These are phyloP conservation scores for Monosporascus sp. DNA, from an alignment of 2,329 filamentous ascomycete genomes.

Conservation along the genomic window DNA sequence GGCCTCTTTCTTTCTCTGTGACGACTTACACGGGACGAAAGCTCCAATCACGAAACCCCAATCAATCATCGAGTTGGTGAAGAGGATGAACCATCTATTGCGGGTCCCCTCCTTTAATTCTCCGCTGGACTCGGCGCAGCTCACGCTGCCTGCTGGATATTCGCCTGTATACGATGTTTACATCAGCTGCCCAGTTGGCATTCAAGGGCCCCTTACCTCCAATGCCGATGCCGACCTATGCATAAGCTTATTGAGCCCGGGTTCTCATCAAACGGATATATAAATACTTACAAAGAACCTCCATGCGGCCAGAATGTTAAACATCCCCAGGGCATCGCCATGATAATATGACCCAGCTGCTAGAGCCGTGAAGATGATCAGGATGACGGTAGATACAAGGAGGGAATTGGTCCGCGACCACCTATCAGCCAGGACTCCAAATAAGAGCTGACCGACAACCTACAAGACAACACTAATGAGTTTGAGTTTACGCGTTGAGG, in stretches of 20 bases:
- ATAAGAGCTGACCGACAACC: conserved; percentile 74
- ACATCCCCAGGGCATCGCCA: conserved; percentile 64
- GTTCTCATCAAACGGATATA: neutral
- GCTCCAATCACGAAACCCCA: conserved; percentile 76
- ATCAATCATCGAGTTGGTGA: conserved; percentile 86
- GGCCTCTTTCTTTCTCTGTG: neutral
- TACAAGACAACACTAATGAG: conserved; percentile 5
- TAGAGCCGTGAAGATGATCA: conserved; percentile 80
- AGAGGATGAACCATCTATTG: conserved; percentile 89
- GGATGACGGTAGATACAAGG: conserved; percentile 73
- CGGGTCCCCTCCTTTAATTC: conserved; percentile 75
- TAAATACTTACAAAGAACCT: conserved; percentile 66
- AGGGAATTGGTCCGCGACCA: conserved; percentile 82
- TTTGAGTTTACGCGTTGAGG: neutral
- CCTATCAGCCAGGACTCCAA: conserved; percentile 77
- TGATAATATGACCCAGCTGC: conserved; percentile 71
- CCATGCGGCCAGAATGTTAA: conserved; percentile 75
- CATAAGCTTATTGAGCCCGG: conserved; percentile 5
- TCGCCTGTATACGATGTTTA: conserved; percentile 43
- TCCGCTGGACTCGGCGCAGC: conserved; percentile 76
- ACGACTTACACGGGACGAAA: conserved; percentile 57
- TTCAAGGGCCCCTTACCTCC: conserved; percentile 47
- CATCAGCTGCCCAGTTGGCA: neutral
- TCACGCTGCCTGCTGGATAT: conserved; percentile 79
- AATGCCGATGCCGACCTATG: conserved; percentile 65